Conservation (phyloP, 371 early-diverging fungal species). For the Massospora cicadina region DNA sequence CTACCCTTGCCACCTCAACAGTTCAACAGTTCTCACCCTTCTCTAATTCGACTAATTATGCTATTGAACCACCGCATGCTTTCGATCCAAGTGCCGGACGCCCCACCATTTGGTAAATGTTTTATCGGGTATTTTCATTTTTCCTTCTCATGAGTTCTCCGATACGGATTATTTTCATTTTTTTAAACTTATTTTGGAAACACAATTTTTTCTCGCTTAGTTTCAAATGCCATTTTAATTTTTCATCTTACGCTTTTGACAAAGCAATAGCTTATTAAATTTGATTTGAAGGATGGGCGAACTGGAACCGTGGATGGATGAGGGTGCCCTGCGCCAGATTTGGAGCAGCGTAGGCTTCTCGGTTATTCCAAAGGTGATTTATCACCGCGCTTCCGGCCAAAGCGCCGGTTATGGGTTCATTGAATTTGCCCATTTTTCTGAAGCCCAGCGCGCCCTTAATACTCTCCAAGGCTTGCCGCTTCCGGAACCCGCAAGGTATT, state of each 20-base stretch:
- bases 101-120: background rate
- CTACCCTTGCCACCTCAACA: background rate
- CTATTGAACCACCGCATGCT: background rate
- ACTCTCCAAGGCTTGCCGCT: constrained; percentile 61
- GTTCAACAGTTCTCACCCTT: background rate
- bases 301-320: constrained; percentile 72
- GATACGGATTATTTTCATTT: no score
- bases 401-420: constrained; percentile 64
- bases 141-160: no score
- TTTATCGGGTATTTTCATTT: background rate
- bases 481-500: constrained; percentile 61
- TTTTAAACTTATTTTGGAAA: no score
- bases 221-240: no score
- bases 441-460: constrained; percentile 41
- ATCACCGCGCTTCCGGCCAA: constrained; percentile 38
- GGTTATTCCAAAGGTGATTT: constrained; percentile 72
- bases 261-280: no score
- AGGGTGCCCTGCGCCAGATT: constrained; percentile 39
- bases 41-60: background rate
- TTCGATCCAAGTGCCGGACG: background rate
- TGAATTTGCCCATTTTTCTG: constrained; percentile 33
- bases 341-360: constrained; percentile 51
- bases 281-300: constrained; percentile 47
- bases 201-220: no score
- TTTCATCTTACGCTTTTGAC: no score